Evolutionary conservation across 208 protist species (phyloP), one percentile per base, ranked within the genome.

Genomic region (Naegleria fowleri): DNA sequence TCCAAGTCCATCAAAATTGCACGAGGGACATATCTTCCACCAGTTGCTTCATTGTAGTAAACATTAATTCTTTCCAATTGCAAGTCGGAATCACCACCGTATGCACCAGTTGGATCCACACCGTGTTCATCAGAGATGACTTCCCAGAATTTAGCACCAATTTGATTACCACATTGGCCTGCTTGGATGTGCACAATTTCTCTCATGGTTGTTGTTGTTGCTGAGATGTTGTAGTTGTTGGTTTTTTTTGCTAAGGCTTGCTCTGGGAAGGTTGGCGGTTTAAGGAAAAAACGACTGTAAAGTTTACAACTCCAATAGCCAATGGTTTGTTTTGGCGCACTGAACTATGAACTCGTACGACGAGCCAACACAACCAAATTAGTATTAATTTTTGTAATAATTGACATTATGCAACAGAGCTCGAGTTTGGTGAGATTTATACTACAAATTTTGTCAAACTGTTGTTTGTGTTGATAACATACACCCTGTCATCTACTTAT

Each of bases 81-180:
- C 2, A 98, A 91, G 89, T 97, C 93, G 15, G 91, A 93, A 67
- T 97, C 94, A 40, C 97, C 96, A 16, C 94, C 40, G 93, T 97
- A 98, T 6, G 91, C 93, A 91, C 97, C 97, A 89, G 92, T 96
- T 40, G 94, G 91, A 92, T 98, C 96, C 39, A 98, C 91, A 41
- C 93, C 93, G 75, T 94, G 93, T 88, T 94, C 93, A 36, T 94
- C 89, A 39, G 76, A 91, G 36, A 94, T 91, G 13, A 91, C 92
- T 83, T 94, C 93, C 93, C 93, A 94, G 88, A 94, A 94, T 11
- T 93, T 94, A 58, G 91, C 38, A 52, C 93, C 93, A 55, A 99
- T 98, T 94, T 99, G 97, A 91, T 99, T 99, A 90, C 98, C 98
- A 93, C 98, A 98, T 94, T 99, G 98, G 86, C 98, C 98, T 40